These are phyloP conservation scores for Fragaria ananassa DNA, from an alignment of 306 rosid species.

Conservation along the genomic window DNA sequence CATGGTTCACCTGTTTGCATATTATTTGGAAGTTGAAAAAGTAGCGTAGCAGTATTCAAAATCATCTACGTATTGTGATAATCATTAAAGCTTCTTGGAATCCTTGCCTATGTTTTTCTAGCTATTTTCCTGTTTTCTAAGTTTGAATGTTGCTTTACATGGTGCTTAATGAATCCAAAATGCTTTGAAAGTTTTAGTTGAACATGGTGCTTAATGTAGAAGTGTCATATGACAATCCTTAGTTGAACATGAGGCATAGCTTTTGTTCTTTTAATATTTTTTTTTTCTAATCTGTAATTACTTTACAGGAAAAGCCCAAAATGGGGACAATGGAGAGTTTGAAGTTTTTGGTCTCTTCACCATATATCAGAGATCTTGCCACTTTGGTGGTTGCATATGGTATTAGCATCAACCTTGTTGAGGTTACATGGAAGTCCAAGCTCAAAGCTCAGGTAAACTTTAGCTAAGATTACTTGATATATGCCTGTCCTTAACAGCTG, in stretches of 20 bases:
- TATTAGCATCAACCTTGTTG: conserved; percentile 88
- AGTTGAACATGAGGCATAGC: too few species aligned
- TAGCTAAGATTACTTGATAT: conserved; percentile 10
- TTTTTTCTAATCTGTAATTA: background rate
- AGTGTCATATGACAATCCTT: too few species aligned
- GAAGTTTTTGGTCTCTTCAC: conserved; percentile 94
- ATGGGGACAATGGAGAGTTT: conserved; percentile 99
- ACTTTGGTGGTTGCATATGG: conserved; percentile 97
- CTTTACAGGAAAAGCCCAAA: conserved; percentile 74
- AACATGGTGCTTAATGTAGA: too few species aligned
- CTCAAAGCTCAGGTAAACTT: conserved; percentile 87
- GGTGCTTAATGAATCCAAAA: background rate
- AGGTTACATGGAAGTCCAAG: conserved; percentile 98
- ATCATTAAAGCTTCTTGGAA: background rate
- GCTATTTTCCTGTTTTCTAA: background rate
- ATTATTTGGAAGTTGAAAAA: background rate
- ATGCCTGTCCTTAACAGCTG: background rate
- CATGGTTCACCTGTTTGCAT: background rate
- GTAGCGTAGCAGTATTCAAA: background rate
- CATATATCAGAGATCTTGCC: conserved; percentile 88
- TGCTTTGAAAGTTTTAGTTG: background rate
- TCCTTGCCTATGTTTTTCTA: background rate
- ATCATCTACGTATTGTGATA: background rate
- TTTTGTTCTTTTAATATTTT: too few species aligned
- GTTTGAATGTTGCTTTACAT: background rate